Evolutionary conservation across 2,329 filamentous ascomycete species (phyloP).

Genomic region (Clarireedia hainanense): DNA sequence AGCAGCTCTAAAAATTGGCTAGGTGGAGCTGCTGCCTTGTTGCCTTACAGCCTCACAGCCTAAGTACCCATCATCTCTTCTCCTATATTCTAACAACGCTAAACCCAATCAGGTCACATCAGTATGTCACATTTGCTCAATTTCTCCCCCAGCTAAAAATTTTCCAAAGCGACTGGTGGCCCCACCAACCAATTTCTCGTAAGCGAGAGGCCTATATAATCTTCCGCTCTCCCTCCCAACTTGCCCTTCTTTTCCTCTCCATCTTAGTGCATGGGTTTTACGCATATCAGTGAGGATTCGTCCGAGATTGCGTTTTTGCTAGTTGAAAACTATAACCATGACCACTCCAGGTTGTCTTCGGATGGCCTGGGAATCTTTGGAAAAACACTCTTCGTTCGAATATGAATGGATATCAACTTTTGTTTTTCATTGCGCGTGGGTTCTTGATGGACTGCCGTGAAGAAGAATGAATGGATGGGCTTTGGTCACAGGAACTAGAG

Average conservation of each 20-base stretch:
- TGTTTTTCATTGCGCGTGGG: constrained; percentile 44
- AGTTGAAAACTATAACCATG: constrained; percentile 50
- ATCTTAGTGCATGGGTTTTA: constrained; percentile 51
- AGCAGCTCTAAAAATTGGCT: too few relatives aligned
- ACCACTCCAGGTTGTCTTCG: constrained; percentile 64
- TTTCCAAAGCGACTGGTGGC: neutral
- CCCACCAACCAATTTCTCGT: neutral
- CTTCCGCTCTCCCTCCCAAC: neutral
- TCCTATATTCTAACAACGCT: neutral
- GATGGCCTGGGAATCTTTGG: constrained; percentile 76
- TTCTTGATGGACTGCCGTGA: constrained; percentile 38
- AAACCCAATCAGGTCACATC: neutral
- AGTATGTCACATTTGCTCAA: constrained; percentile 6
- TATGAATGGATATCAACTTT: constrained; percentile 24
- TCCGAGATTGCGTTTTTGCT: constrained; percentile 85
- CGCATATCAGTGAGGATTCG: constrained; percentile 77
- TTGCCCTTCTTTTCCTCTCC: constrained; percentile 33
- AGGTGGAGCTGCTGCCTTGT: too few relatives aligned
- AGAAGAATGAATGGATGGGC: constrained; percentile 35
- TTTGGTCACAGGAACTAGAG: neutral
- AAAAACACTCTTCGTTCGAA: constrained; percentile 24
- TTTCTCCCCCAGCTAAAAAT: neutral
- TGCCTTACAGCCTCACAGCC: too few relatives aligned
- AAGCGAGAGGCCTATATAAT: constrained; percentile 2
- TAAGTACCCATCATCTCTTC: too few relatives aligned